A percentile compares a stretch with the other conserved stretches of the same genome.
These are phyloP conservation scores for Medicago lupulina DNA, from an alignment of 306 rosid genomes.

Conservation along the genomic window DNA sequence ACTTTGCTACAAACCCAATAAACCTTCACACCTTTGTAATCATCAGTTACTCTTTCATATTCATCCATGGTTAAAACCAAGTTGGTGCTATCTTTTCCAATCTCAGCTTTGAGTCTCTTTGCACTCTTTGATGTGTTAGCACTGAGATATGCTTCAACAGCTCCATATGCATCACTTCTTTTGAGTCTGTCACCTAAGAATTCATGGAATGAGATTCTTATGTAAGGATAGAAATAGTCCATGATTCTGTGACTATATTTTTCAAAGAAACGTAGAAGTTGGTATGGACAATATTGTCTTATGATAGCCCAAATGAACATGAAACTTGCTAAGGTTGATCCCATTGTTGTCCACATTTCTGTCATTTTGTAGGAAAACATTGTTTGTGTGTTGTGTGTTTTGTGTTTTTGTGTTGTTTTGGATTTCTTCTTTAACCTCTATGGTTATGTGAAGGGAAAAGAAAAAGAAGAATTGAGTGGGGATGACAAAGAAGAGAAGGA, in stretches of 20 bases:
- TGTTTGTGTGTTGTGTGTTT: conserved; percentile 1
- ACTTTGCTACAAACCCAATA: conserved; percentile 73
- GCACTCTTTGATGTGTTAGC: conserved; percentile 79
- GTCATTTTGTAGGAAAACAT: conserved; percentile 58
- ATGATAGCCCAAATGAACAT: conserved; percentile 89
- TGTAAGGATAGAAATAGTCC: conserved; percentile 71
- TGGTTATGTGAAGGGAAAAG: not conserved
- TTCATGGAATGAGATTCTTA: conserved; percentile 75
- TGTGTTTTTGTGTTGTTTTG: not conserved
- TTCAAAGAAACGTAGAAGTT: conserved; percentile 57
- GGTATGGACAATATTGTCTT: conserved; percentile 84
- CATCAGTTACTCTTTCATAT: conserved; percentile 74
- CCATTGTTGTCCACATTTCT: conserved; percentile 78
- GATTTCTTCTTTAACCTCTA: not conserved
- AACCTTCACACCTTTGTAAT: conserved; percentile 55
- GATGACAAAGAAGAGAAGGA: conserved; percentile 40
- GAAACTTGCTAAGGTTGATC: conserved; percentile 80
- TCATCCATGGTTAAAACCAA: conserved; percentile 86
- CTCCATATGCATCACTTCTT: conserved; percentile 76
- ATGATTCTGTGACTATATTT: conserved; percentile 53
- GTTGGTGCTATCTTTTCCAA: conserved; percentile 66
- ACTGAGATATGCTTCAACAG: conserved; percentile 83
- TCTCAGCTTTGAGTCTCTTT: conserved; percentile 84
- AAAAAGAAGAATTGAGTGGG: conserved; percentile 31
- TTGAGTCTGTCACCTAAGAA: conserved; percentile 76